Conservation (phyloP, 345 rosid genomes). For the Trapa bicornis region DNA sequence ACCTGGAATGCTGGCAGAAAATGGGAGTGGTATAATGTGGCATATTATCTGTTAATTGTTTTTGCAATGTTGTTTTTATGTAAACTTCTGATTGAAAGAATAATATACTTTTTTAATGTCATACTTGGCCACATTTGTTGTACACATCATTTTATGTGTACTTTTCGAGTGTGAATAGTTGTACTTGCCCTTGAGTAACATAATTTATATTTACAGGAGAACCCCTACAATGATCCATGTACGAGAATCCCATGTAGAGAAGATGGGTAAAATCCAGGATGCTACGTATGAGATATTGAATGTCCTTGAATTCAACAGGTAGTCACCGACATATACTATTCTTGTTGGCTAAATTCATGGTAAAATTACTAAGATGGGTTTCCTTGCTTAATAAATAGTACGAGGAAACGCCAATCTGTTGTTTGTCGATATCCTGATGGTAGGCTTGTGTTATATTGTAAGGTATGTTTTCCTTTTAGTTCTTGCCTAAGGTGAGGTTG, state of each 20-base stretch:
- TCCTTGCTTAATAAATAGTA: conserved; percentile 34
- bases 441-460: conserved; percentile 89
- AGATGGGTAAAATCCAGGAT: conserved; percentile 80
- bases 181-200: background rate
- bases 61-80: background rate
- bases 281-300: conserved; percentile 84
- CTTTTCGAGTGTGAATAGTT: background rate
- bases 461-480: conserved; percentile 35
- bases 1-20: background rate
- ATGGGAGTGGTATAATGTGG: too few species aligned
- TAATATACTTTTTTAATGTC: background rate
- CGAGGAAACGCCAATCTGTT: conserved; percentile 98
- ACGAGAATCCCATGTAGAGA: conserved; percentile 97
- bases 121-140: background rate
- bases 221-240: conserved; percentile 86
- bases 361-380: background rate
- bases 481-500: conserved; percentile 8
- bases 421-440: conserved; percentile 96
- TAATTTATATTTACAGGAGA: conserved; percentile 44
- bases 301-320: conserved; percentile 99
- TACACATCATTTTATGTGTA: background rate
- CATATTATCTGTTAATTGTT: background rate
- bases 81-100: background rate
- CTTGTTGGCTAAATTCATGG: background rate
- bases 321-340: conserved; percentile 8